Percentiles rank a stretch among this genome's conserved stretches.
phyloP scores from a whole-genome alignment of 2,329 filamentous ascomycete species.

The Cercospora citrullina region DNA sequence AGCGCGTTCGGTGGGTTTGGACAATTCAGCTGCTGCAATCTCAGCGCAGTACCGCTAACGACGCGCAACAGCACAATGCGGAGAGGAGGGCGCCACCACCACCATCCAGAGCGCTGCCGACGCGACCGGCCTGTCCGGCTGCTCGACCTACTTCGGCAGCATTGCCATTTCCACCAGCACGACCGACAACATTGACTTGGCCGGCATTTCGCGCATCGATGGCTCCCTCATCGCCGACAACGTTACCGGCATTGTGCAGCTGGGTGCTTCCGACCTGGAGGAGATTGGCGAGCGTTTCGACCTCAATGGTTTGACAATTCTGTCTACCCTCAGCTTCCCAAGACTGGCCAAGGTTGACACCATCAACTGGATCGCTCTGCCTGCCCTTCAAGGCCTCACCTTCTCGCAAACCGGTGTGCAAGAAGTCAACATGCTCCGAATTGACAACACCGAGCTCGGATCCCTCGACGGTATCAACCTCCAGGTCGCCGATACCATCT shows the following conservation, averaged over 20 bases:
- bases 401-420: conserved; percentile 64
- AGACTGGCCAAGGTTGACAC: conserved; percentile 63
- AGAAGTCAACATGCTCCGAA: conserved; percentile 66
- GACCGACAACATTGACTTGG: conserved; percentile 60
- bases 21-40: not conserved
- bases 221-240: conserved; percentile 55
- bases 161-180: conserved; percentile 63
- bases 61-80: conserved; percentile 34
- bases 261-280: conserved; percentile 62
- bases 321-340: conserved; percentile 68
- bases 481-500: conserved; percentile 66
- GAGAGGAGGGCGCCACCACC: conserved; percentile 47
- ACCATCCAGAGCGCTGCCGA: conserved; percentile 64
- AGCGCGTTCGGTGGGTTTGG: conserved; percentile 51
- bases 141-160: conserved; percentile 68
- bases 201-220: conserved; percentile 61
- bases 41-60: conserved; percentile 24
- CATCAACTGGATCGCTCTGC: conserved; percentile 73
- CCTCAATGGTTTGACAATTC: conserved; percentile 66
- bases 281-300: conserved; percentile 69
- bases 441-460: conserved; percentile 83
- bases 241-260: conserved; percentile 62
- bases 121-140: conserved; percentile 60
- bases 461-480: conserved; percentile 81
- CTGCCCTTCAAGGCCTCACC: conserved; percentile 58